Conservation (phyloP, 257 asterid species). For the Lycium barbarum region DNA sequence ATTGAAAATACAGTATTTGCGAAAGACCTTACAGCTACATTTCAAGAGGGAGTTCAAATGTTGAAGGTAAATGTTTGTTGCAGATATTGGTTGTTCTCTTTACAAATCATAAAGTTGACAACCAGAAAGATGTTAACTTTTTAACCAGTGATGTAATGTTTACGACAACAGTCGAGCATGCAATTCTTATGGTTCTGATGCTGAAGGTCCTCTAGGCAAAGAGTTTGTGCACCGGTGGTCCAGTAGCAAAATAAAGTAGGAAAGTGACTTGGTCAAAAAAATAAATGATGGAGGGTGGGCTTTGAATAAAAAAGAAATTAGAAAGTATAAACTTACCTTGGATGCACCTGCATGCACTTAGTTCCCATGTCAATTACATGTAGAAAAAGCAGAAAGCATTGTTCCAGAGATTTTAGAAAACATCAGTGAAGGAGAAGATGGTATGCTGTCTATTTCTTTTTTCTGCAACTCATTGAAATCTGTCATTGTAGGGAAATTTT, state of each 20-base stretch:
- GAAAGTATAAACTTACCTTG: not conserved
- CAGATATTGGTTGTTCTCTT: not conserved
- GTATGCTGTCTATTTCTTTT: not conserved
- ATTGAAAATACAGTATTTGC: constrained; percentile 65
- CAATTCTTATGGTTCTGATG: no score
- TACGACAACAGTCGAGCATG: not conserved
- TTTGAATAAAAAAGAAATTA: not conserved
- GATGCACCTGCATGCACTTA: not conserved
- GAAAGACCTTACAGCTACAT: constrained; percentile 74
- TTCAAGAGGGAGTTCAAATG: constrained; percentile 90
- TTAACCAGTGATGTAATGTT: not conserved
- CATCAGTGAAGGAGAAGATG: not conserved
- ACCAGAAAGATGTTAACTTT: not conserved
- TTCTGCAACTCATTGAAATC: not conserved
- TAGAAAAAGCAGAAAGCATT: not conserved
- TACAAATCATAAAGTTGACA: not conserved
- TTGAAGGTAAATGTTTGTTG: constrained; percentile 55
- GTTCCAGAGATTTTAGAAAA: not conserved
- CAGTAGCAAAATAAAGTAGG: not conserved
- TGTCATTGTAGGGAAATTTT: not conserved
- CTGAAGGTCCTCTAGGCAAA: no score
- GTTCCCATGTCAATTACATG: not conserved
- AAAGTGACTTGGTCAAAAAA: not conserved
- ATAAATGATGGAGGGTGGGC: not conserved
- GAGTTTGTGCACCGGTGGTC: not conserved